phyloP scores from a whole-genome alignment of 2,329 filamentous ascomycete species.

The Fusarium sp. region DNA sequence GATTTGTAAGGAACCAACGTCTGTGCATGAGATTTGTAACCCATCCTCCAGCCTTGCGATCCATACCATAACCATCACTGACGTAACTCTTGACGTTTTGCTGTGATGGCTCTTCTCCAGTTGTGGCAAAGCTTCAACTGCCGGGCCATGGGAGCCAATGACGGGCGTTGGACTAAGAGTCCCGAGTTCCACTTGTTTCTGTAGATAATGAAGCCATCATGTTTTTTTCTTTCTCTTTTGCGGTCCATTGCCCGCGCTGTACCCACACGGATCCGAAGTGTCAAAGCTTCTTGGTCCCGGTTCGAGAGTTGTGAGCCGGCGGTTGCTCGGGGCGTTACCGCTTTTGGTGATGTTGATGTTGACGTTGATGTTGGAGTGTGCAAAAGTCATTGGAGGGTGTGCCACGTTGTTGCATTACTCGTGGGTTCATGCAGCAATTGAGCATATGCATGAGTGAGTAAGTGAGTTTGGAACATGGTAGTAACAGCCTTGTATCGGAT shows the following conservation, averaged over 20 bases:
- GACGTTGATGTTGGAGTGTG: not conserved
- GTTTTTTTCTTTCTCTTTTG: not conserved
- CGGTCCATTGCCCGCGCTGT: not conserved
- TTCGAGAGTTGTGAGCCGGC: not conserved
- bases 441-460: not conserved
- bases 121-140: constrained; percentile 14
- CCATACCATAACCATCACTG: not conserved
- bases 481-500: too few relatives aligned
- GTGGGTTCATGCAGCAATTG: not conserved
- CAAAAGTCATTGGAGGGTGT: not conserved
- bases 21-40: constrained; percentile 33
- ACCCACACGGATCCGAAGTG: constrained; percentile 23
- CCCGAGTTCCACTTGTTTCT: constrained; percentile 12
- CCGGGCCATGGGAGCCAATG: constrained; percentile 13
- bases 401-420: not conserved
- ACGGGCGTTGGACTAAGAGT: constrained; percentile 23
- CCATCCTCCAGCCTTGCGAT: not conserved
- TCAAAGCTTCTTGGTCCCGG: constrained; percentile 9
- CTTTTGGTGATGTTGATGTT: not conserved
- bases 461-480: too few relatives aligned
- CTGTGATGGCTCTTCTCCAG: not conserved
- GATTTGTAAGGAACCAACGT: constrained; percentile 17
- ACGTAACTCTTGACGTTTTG: constrained; percentile 30
- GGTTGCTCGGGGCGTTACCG: not conserved
- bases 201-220: constrained; percentile 7